Evolutionary conservation across 2,329 filamentous ascomycete species (phyloP), one percentile per base, ranked within the genome.

Genomic region (Pseudomassariella vexata): DNA sequence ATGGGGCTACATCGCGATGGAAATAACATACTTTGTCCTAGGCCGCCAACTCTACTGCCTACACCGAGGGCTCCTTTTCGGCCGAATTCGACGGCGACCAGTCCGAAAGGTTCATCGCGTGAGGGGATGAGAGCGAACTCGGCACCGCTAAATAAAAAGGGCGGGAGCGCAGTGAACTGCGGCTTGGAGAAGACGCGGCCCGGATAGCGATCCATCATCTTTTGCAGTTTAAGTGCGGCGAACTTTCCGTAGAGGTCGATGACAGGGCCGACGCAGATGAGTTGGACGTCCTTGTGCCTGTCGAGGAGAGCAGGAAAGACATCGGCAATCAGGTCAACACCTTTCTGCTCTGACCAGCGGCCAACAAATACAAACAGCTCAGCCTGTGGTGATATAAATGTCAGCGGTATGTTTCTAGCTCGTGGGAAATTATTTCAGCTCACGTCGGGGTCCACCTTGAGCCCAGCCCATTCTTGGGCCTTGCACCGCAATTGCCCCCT

Each of bases 201-300:
- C 21, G 78, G 78, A 48, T 82, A 82, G 28, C 74, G 62, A 40
- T 76, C 63, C 76, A 80, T 81, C 56, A 82, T 71, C 37, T 66
- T 66, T 30, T 71, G 68, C 14, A 82, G 60, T 57, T 82, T 82
- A 19, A 81, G 54, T 1, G 78, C 78, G 6, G 78, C 78, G 40
- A 82, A 82, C 44, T 76, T 79, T 24, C 78, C 78, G 49, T 82
- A 79, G 2, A 82, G 60, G 56, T 82, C 78, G 44, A 82, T 82
- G 12, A 79, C 70, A 0, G 78, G 78, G 5, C 78, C 78, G 24
- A 82, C 56, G 41, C 69, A 75, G 26, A 82, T 74, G 7, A 82
- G 60, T 46, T 82, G 78, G 1, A 70, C 69, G 39, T 76, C 70
- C 3, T 68, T 63, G 39, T 77, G 63, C 36, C 72, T 62, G 45